Percentiles rank a stretch among this genome's conserved stretches.
Evolutionary conservation across 2,329 filamentous ascomycete species (phyloP).

Genomic region (Fusarium kyushuense): DNA sequence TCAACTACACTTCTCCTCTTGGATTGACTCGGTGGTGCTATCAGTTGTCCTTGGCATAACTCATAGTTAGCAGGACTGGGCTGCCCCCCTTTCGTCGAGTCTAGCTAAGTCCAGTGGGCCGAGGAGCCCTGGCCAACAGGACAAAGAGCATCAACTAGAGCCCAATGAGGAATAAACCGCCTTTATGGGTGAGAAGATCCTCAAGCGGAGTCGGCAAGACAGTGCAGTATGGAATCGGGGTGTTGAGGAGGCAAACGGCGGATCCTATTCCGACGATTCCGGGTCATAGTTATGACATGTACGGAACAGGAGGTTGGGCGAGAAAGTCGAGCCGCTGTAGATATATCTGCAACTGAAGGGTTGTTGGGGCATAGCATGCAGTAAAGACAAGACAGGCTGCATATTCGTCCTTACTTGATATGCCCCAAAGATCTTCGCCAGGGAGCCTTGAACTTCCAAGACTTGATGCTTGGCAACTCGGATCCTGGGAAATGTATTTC

Average conservation of each 20-base stretch:
- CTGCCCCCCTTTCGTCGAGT: conserved; percentile 21
- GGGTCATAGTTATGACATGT: conserved; percentile 3
- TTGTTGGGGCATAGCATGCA: background rate
- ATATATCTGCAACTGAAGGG: background rate
- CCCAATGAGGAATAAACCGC: conserved; percentile 30
- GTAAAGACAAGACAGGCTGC: background rate
- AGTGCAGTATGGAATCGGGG: background rate
- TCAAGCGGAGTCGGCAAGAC: conserved; percentile 22
- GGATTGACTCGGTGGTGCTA: background rate
- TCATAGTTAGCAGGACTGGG: conserved; percentile 11
- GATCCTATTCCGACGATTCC: conserved; percentile 30
- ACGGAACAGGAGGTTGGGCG: conserved; percentile 3
- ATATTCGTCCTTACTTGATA: conserved; percentile 16
- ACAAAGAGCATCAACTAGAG: conserved; percentile 18
- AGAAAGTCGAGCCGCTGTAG: conserved; percentile 1
- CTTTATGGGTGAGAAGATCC: conserved; percentile 23
- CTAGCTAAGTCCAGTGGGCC: conserved; percentile 26
- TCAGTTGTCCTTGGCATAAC: conserved; percentile 16
- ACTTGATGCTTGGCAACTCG: background rate
- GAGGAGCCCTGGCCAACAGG: conserved; percentile 25
- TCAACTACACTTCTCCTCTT: conserved; percentile 4
- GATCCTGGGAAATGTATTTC: conserved; percentile 3
- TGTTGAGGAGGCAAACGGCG: conserved; percentile 25
- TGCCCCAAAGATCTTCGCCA: conserved; percentile 21
- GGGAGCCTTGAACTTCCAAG: conserved; percentile 22